phyloP scores from a whole-genome alignment of 202 grass and related monocot genomes.

The Setaria viridis region DNA sequence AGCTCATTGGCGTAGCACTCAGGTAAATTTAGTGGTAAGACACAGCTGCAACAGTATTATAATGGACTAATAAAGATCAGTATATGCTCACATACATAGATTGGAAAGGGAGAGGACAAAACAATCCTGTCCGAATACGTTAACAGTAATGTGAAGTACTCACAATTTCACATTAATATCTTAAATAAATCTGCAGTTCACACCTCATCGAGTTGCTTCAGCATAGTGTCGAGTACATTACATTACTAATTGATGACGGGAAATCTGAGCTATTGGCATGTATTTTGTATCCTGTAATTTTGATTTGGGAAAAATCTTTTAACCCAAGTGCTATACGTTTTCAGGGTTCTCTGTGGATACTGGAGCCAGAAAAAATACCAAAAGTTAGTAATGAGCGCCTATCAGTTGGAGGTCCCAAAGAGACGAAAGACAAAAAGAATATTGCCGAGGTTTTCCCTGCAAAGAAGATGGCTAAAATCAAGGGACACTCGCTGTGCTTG shows the following conservation, averaged over 20 bases:
- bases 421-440: conserved; percentile 74
- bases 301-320: conserved; percentile 19
- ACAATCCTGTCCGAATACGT: neutral
- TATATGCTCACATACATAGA: neutral
- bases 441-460: conserved; percentile 75
- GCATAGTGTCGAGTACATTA: neutral
- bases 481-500: conserved; percentile 61
- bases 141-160: neutral
- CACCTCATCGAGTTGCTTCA: neutral
- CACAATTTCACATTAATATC: neutral
- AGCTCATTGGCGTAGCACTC: neutral
- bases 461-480: conserved; percentile 77
- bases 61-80: neutral
- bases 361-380: conserved; percentile 79
- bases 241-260: neutral
- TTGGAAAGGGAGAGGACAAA: neutral
- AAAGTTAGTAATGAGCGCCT: conserved; percentile 63
- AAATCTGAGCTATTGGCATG: neutral
- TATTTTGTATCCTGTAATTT: neutral
- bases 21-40: neutral
- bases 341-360: conserved; percentile 85
- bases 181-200: conserved; percentile 15
- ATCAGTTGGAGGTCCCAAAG: conserved; percentile 61
- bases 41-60: neutral
- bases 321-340: neutral